phyloP scores from a whole-genome alignment of 805 yeast species.

The Yamadazyma sp. region DNA sequence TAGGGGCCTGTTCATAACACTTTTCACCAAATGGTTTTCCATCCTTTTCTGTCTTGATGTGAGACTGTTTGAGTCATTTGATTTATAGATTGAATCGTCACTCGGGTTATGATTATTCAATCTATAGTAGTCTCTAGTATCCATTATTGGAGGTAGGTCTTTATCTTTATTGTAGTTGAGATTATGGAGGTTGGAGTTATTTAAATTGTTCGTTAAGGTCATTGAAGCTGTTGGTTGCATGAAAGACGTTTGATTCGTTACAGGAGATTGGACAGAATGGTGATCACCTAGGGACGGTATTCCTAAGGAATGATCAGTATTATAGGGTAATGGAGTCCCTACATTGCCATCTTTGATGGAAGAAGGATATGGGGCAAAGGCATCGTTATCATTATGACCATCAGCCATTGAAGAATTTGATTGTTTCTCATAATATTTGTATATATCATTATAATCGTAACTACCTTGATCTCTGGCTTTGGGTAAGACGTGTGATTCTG shows the following conservation, averaged over 20 bases:
- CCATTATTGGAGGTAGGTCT: slow-evolving; percentile 24
- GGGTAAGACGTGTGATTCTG: slow-evolving; percentile 12
- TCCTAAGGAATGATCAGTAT: slow-evolving; percentile 8
- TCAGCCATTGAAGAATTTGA: slow-evolving; percentile 9
- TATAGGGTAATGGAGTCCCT: slow-evolving; percentile 11
- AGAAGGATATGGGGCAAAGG: slow-evolving; percentile 16
- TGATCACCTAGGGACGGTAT: slow-evolving; percentile 12
- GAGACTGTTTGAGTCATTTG: slow-evolving; percentile 17
- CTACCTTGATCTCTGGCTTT: slow-evolving; percentile 5
- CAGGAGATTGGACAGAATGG: slow-evolving; percentile 3
- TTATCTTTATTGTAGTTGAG: slow-evolving; percentile 10
- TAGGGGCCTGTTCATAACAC: slow-evolving; percentile 34
- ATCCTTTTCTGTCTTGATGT: slow-evolving; percentile 20
- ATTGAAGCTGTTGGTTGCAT: slow-evolving; percentile 9
- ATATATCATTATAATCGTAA: slow-evolving; percentile 15
- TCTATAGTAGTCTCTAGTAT: slow-evolving; percentile 16
- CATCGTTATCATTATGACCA: slow-evolving; percentile 8
- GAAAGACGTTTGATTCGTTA: slow-evolving; percentile 11
- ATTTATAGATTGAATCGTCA: slow-evolving; percentile 5
- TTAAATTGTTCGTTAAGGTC: slow-evolving; percentile 8
- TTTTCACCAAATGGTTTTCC: slow-evolving; percentile 26
- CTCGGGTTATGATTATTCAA: not conserved
- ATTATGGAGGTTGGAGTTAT: no score
- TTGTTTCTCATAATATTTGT: slow-evolving; percentile 16
- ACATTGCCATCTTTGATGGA: slow-evolving; percentile 3